Evolutionary conservation across 176 grass and related monocot species (phyloP).

Genomic region (Raddia guianensis): DNA sequence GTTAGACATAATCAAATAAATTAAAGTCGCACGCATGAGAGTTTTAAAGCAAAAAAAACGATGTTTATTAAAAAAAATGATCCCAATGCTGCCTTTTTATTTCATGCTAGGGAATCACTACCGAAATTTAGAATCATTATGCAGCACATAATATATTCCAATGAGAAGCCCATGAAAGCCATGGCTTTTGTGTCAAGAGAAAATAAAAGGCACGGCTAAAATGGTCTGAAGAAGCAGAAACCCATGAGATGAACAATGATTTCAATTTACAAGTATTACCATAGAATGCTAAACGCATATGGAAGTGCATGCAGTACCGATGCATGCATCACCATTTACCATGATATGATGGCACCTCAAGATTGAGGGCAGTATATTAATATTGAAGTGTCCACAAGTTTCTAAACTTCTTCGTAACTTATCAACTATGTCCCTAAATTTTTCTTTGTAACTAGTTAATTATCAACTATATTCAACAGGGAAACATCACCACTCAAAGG

Average conservation of each 20-base stretch:
- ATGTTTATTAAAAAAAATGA: constrained; percentile 14
- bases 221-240: neutral
- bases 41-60: neutral
- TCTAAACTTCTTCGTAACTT: neutral
- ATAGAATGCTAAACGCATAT: neutral
- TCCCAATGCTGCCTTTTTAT: constrained; percentile 10
- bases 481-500: constrained; percentile 1
- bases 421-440: neutral
- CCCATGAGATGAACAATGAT: constrained; percentile 8
- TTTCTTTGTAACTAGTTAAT: constrained; percentile 7
- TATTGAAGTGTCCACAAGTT: neutral
- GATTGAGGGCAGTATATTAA: neutral
- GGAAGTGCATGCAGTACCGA: neutral
- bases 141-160: constrained; percentile 27
- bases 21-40: constrained; percentile 7
- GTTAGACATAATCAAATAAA: constrained; percentile 24
- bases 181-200: neutral
- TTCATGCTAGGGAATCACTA: neutral
- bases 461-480: constrained; percentile 9
- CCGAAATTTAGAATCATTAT: neutral
- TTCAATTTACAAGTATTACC: neutral
- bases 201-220: neutral
- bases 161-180: neutral
- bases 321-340: neutral
- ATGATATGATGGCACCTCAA: neutral